These are phyloP conservation scores for Russula sp. DNA, from an alignment of 768 basidiomycete species.

Conservation along the genomic window DNA sequence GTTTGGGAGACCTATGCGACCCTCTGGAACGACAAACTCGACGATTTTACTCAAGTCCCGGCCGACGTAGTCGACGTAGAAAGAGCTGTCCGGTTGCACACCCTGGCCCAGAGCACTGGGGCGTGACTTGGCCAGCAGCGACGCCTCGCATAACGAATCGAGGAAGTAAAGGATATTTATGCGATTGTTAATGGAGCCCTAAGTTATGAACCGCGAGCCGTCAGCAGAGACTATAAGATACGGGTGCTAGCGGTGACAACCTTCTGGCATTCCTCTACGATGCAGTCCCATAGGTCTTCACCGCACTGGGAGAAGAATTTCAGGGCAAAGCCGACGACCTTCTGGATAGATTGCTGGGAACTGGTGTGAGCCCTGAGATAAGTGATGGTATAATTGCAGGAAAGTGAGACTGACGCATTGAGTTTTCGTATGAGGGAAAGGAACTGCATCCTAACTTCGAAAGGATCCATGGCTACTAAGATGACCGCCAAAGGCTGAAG, in stretches of 20 bases:
- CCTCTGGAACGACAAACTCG: constrained; percentile 80
- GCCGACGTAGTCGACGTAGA: constrained; percentile 72
- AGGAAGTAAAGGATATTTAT: constrained; percentile 92
- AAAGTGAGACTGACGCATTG: constrained; percentile 50
- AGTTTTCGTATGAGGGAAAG: constrained; percentile 53
- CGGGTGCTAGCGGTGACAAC: constrained; percentile 33
- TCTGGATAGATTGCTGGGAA: constrained; percentile 84
- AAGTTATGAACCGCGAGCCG: not conserved
- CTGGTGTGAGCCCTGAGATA: constrained; percentile 38
- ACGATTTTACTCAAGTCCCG: constrained; percentile 77
- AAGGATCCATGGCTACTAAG: constrained; percentile 44
- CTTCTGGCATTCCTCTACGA: constrained; percentile 87
- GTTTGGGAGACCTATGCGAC: constrained; percentile 83
- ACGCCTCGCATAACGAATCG: constrained; percentile 80
- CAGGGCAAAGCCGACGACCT: constrained; percentile 77
- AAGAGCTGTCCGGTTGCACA: constrained; percentile 38
- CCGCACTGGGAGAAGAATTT: constrained; percentile 82
- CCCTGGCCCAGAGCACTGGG: constrained; percentile 37
- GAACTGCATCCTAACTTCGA: constrained; percentile 73
- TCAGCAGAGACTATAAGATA: not conserved
- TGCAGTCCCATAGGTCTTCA: constrained; percentile 92
- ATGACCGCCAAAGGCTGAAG: no score
- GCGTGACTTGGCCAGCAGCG: constrained; percentile 59
- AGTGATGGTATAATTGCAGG: constrained; percentile 5
- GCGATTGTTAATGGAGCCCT: constrained; percentile 79